Conservation (phyloP, 306 rosid genomes). For the Castanopsis chinensis region DNA sequence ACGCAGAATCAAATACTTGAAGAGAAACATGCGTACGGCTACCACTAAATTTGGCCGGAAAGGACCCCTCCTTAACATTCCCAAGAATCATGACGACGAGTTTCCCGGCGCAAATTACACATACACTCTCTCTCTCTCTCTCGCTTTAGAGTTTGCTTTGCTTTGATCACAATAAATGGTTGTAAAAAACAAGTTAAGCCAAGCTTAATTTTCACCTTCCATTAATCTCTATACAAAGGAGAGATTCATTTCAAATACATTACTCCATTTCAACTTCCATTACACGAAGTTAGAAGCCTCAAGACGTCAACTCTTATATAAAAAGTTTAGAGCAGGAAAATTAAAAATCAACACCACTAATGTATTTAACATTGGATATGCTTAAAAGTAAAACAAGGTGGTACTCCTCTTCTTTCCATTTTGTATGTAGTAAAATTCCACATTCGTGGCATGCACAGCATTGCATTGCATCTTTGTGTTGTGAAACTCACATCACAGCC, state of each 20-base stretch:
- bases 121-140: background rate
- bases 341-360: background rate
- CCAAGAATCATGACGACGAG: background rate
- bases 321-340: background rate
- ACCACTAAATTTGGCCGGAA: conserved; percentile 6
- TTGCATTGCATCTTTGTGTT: background rate
- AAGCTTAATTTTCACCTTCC: background rate
- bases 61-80: background rate
- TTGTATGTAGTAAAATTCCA: background rate
- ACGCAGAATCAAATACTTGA: background rate
- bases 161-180: background rate
- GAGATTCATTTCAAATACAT: background rate
- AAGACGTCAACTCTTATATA: background rate
- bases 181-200: background rate
- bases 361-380: background rate
- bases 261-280: background rate
- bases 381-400: background rate
- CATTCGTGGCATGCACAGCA: background rate
- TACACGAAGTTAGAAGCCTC: conserved; percentile 2
- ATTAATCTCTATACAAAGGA: background rate
- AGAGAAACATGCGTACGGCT: background rate
- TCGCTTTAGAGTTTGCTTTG: no score
- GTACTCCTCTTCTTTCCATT: background rate
- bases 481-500: conserved; percentile 47
- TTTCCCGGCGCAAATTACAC: background rate